A percentile compares a stretch with the other conserved stretches of the same genome.
phyloP scores from a whole-genome alignment of 441 rosid species.

The Dalechampia spathulata region DNA sequence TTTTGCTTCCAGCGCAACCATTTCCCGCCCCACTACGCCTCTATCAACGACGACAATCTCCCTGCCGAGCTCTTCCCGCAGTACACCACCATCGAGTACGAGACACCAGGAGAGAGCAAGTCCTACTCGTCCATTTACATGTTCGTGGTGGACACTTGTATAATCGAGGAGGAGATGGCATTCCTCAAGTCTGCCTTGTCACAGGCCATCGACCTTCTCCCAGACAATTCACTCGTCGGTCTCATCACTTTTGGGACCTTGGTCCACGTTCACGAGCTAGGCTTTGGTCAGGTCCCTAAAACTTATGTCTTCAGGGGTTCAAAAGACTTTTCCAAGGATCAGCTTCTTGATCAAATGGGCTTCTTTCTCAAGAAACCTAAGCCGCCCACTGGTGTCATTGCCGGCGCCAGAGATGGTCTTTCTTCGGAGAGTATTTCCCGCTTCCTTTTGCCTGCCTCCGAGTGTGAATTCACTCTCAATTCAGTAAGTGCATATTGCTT shows the following conservation, averaged over 20 bases:
- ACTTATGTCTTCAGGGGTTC: conserved; percentile 72
- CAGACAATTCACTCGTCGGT: conserved; percentile 67
- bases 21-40: conserved; percentile 63
- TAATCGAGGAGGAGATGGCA: conserved; percentile 76
- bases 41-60: conserved; percentile 63
- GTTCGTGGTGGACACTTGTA: conserved; percentile 76
- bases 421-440: conserved; percentile 77
- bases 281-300: conserved; percentile 61
- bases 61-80: conserved; percentile 90
- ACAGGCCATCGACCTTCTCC: conserved; percentile 68
- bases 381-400: conserved; percentile 69
- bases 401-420: conserved; percentile 81
- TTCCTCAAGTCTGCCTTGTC: conserved; percentile 70
- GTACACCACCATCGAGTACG: conserved; percentile 76
- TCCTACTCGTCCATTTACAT: conserved; percentile 46
- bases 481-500: conserved; percentile 27
- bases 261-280: conserved; percentile 83
- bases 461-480: conserved; percentile 78
- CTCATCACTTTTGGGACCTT: conserved; percentile 64
- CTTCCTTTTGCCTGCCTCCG: conserved; percentile 77
- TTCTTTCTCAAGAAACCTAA: conserved; percentile 75
- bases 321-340: conserved; percentile 68
- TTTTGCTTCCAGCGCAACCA: conserved; percentile 83
- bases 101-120: conserved; percentile 31
- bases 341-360: conserved; percentile 69